Percentiles rank a stretch among this genome's conserved stretches.
phyloP scores from a whole-genome alignment of 331 rosid genomes.

The Pyrus hybrid region DNA sequence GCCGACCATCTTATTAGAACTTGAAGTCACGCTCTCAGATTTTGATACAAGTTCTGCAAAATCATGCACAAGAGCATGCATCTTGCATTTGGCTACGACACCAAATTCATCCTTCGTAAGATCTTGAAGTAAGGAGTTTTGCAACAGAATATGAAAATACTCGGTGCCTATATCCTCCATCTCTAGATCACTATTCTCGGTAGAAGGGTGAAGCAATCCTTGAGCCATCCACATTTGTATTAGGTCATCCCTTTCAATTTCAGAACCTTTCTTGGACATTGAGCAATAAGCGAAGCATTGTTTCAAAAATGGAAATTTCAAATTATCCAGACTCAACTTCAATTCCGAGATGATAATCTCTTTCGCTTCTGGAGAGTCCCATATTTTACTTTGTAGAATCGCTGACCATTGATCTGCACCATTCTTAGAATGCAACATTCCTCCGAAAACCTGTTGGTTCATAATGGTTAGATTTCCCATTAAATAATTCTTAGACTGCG shows the following conservation, averaged over 20 bases:
- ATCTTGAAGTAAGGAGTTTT: neutral
- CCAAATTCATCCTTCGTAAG: neutral
- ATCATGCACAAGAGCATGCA: neutral
- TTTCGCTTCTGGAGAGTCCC: neutral
- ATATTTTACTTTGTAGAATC: too few species aligned
- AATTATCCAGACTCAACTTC: neutral
- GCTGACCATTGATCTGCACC: neutral
- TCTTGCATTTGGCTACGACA: neutral
- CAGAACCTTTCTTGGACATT: too few species aligned
- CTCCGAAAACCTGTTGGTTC: neutral
- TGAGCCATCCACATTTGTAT: neutral
- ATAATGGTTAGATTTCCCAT: neutral
- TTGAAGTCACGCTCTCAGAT: too few species aligned
- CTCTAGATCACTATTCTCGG: neutral
- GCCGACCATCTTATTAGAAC: too few species aligned
- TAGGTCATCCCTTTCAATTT: neutral
- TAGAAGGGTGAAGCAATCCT: neutral
- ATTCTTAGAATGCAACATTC: neutral
- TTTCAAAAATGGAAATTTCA: neutral
- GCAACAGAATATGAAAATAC: too few species aligned
- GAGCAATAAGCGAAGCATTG: neutral
- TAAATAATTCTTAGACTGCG: too few species aligned
- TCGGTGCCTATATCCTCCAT: too few species aligned
- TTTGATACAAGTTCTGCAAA: neutral
- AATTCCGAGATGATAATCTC: too few species aligned